A percentile compares a stretch with the other conserved stretches of the same genome.
Evolutionary conservation across 148 eudicot species (phyloP).

Genomic region (Vaccinium vitisidaea): DNA sequence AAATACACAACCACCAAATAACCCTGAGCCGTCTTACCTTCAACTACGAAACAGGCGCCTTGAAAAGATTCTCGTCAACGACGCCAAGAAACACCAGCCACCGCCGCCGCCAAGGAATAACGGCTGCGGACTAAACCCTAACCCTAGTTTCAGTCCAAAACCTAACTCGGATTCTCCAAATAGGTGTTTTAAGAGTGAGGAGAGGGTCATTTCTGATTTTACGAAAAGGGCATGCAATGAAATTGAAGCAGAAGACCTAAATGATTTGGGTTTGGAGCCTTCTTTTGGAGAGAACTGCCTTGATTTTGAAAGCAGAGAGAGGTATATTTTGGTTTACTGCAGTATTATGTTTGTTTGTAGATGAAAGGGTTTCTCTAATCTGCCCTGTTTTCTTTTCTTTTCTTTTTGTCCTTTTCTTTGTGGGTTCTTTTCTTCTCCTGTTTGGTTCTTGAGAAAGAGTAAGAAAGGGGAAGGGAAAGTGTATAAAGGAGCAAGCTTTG

Average conservation of each 20-base stretch:
- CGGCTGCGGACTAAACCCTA: constrained; percentile 15
- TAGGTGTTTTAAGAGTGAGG: constrained; percentile 21
- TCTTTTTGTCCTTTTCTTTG: background rate
- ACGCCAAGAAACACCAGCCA: constrained; percentile 11
- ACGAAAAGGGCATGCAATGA: background rate
- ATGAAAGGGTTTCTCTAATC: background rate
- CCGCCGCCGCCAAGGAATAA: background rate
- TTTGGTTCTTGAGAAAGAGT: constrained; percentile 12
- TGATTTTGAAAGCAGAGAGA: constrained; percentile 56
- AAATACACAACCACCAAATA: constrained; percentile 4
- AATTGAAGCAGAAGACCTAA: constrained; percentile 26
- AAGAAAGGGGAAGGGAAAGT: background rate
- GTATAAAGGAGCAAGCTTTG: background rate
- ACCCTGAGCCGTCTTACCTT: constrained; percentile 58
- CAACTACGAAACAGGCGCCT: constrained; percentile 71
- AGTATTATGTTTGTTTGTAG: background rate
- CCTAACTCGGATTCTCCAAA: constrained; percentile 23
- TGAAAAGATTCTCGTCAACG: constrained; percentile 41
- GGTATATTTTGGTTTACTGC: constrained; percentile 34
- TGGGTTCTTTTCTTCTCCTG: background rate
- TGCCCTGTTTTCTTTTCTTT: background rate
- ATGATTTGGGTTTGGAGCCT: constrained; percentile 35
- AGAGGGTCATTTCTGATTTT: constrained; percentile 10
- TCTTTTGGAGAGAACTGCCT: constrained; percentile 72
- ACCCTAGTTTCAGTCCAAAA: constrained; percentile 23